Base-by-base conservation (phyloP, 1,139 yeast genomes). In the Magnusiomyces tetraspermus region DNA sequence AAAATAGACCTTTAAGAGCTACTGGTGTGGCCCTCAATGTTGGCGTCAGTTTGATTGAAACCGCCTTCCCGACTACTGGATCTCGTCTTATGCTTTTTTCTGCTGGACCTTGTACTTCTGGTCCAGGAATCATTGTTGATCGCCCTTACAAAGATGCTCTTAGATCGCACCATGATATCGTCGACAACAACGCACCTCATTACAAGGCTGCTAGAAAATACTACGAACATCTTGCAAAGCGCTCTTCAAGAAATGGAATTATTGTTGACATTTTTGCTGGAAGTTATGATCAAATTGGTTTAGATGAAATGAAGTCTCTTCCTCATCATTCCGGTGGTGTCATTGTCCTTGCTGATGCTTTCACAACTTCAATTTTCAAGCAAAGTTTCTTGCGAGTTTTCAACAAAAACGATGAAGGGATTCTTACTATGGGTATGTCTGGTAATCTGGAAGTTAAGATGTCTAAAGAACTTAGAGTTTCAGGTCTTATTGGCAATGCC, bases 211-310 rank as follows among this genome's bases (percentile, higher is more conserved):
- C 98, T 1, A 78, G 77, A 62, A 85, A 88, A 69, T 90, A 82
- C 66, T 94, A 90, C 70, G 95, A 87, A 59, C 75, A 76, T 30
- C 69, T 92, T 51, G 87, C 96, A 41, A 79, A 82, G 53, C 85
- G 85, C 61, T 83, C 83, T 15, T 73, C 86, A 31, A 78, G 80
- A 52, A 85, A 87, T 66, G 87, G 94, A 26, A 97, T 89, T 65
- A 80, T 94, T 24, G 82, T 92, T 52, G 98, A 92, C 70, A 81
- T 92, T 51, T 90, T 89, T 72, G 97, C 96, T 41, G 98, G 98
- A 56, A 89, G 97, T 72, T 90, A 89, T 67, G 99, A 92, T 72
- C 98, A 92, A 75, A 86, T 90, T 59, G 99, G 99, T 68, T 83
- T 92, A 79, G 83, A 85, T 62, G 99, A 92, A 74, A 92, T 92